Percentiles rank a stretch among this genome's conserved stretches.
These are phyloP conservation scores for Xylaria curta DNA, from an alignment of 495 filamentous ascomycete genomes.

Conservation along the genomic window DNA sequence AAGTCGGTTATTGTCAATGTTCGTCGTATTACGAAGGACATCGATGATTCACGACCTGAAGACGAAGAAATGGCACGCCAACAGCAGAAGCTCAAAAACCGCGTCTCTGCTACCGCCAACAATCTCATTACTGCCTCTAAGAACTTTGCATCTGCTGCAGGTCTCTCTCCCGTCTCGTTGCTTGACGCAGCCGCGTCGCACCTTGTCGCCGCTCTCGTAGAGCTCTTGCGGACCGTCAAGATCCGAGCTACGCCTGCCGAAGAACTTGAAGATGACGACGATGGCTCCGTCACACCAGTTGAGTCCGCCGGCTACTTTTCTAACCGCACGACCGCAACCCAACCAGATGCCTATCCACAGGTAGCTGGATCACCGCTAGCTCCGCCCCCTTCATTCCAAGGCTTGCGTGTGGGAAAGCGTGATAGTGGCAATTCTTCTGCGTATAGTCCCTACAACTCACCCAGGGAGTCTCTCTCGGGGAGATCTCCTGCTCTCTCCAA, in stretches of 20 bases:
- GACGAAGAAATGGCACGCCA: conserved; percentile 56
- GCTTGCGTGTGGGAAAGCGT: conserved; percentile 47
- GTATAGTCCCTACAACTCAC: conserved; percentile 61
- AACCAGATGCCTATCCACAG: conserved; percentile 41
- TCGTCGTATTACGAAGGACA: conserved; percentile 78
- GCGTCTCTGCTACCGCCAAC: conserved; percentile 90
- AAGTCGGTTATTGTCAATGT: conserved; percentile 81
- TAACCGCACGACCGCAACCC: conserved; percentile 45
- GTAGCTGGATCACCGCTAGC: conserved; percentile 40
- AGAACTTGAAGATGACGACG: conserved; percentile 78
- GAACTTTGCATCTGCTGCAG: conserved; percentile 80
- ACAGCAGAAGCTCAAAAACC: conserved; percentile 72
- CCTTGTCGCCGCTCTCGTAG: conserved; percentile 82
- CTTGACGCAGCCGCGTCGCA: conserved; percentile 96
- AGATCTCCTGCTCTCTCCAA: conserved; percentile 33
- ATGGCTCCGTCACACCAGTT: conserved; percentile 61
- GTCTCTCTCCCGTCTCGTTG: conserved; percentile 92
- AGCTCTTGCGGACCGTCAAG: conserved; percentile 82
- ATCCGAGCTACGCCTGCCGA: conserved; percentile 75
- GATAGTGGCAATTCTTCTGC: conserved; percentile 59
- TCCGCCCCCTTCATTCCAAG: conserved; percentile 57
- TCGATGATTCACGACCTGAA: conserved; percentile 63
- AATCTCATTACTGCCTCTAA: conserved; percentile 93
- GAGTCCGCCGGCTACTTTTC: conserved; percentile 62
- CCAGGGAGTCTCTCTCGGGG: conserved; percentile 49